Conservation (phyloP, 179 eudicot genomes). For the Gypsophila paniculata region DNA sequence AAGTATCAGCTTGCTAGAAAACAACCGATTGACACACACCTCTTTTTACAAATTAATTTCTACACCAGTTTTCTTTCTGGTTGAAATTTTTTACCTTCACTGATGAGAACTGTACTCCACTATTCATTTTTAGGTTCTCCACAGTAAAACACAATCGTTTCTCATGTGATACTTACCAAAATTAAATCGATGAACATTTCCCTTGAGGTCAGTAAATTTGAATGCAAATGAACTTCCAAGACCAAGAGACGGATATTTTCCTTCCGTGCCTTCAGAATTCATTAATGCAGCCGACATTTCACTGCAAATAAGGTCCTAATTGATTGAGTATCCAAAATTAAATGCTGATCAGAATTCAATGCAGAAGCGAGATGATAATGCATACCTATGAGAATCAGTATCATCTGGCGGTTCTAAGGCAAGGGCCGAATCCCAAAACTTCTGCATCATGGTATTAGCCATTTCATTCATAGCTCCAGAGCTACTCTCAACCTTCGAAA, state of each 20-base stretch:
- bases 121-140: no score
- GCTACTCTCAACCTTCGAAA: constrained; percentile 65
- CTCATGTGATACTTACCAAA: constrained; percentile 50
- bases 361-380: constrained; percentile 11
- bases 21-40: no score
- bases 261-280: constrained; percentile 60
- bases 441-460: constrained; percentile 92
- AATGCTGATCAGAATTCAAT: constrained; percentile 6
- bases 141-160: background rate
- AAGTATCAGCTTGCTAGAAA: background rate
- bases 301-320: constrained; percentile 36
- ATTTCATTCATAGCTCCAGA: constrained; percentile 76
- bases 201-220: constrained; percentile 69
- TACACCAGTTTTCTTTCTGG: background rate
- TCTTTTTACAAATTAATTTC: background rate
- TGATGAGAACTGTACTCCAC: background rate
- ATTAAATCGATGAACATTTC: constrained; percentile 79
- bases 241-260: constrained; percentile 77
- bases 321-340: constrained; percentile 11
- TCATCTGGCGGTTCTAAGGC: constrained; percentile 77
- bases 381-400: constrained; percentile 78
- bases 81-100: background rate
- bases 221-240: constrained; percentile 74
- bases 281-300: constrained; percentile 62
- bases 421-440: constrained; percentile 98